Percentiles rank a stretch among this genome's conserved stretches.
phyloP scores from a whole-genome alignment of 768 basidiomycete genomes.

The Lactifluus subvellereus region DNA sequence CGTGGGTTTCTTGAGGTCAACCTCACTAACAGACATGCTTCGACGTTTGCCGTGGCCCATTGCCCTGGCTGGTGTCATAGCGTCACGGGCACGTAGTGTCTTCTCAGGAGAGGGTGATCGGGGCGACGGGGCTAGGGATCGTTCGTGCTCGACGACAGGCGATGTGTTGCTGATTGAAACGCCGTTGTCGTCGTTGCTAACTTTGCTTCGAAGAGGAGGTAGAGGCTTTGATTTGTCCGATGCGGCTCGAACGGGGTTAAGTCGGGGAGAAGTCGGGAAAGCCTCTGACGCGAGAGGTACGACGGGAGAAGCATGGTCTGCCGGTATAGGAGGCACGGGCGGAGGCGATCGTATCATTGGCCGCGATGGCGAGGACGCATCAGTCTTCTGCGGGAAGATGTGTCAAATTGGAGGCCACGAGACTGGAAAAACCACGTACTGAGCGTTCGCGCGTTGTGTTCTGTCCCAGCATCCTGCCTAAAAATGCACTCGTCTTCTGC shows the following conservation, averaged over 20 bases:
- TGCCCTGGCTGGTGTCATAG: not conserved
- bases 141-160: constrained; percentile 49
- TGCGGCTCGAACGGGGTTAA: constrained; percentile 15
- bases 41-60: constrained; percentile 25
- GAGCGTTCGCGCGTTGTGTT: constrained; percentile 61
- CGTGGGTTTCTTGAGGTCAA: constrained; percentile 36
- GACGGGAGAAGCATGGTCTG: constrained; percentile 1
- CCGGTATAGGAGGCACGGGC: constrained; percentile 24
- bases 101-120: constrained; percentile 28
- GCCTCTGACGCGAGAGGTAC: constrained; percentile 46
- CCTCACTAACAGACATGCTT: constrained; percentile 33
- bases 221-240: constrained; percentile 53
- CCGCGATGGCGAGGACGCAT: constrained; percentile 24
- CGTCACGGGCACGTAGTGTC: constrained; percentile 23
- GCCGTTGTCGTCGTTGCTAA: constrained; percentile 35
- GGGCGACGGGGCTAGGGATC: constrained; percentile 21
- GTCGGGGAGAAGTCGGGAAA: constrained; percentile 34
- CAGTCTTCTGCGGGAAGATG: constrained; percentile 29
- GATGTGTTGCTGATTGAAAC: constrained; percentile 46
- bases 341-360: constrained; percentile 23
- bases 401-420: constrained; percentile 16
- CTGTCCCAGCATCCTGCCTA: constrained; percentile 74
- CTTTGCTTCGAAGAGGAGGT: constrained; percentile 46
- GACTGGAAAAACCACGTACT: constrained; percentile 38
- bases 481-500: constrained; percentile 73